phyloP scores from a whole-genome alignment of 148 eudicot species.

The Camellia lanceoleosa region DNA sequence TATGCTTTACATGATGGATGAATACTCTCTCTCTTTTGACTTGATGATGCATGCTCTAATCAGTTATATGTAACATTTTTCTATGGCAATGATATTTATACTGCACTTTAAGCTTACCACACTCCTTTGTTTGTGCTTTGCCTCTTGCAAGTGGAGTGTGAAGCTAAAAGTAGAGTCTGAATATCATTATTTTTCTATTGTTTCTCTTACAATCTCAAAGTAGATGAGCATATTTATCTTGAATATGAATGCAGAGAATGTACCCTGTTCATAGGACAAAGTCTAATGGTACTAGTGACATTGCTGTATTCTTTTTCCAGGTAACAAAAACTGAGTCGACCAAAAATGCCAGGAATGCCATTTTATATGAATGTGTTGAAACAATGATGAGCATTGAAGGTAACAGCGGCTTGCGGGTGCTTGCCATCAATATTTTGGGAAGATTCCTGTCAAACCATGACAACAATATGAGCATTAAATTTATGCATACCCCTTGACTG shows the following conservation, averaged over 20 bases:
- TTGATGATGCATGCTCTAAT: not conserved
- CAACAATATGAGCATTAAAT: slow-evolving; percentile 55
- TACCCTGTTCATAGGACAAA: not conserved
- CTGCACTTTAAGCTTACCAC: too few relatives aligned
- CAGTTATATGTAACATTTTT: not conserved
- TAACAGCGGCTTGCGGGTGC: slow-evolving; percentile 92
- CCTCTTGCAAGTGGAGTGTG: too few relatives aligned
- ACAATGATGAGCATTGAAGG: slow-evolving; percentile 95
- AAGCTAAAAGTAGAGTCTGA: too few relatives aligned
- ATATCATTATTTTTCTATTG: not conserved
- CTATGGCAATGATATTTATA: too few relatives aligned
- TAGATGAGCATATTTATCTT: not conserved
- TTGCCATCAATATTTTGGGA: slow-evolving; percentile 96
- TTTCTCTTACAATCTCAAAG: not conserved
- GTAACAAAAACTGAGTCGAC: slow-evolving; percentile 98
- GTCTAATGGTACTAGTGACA: not conserved
- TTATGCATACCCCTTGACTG: not conserved
- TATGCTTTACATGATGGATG: not conserved
- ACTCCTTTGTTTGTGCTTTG: too few relatives aligned
- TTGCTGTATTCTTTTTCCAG: slow-evolving; percentile 32
- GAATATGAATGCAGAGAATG: not conserved
- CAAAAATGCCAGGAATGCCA: slow-evolving; percentile 97
- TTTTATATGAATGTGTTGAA: slow-evolving; percentile 95
- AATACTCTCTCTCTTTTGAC: not conserved
- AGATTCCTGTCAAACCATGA: slow-evolving; percentile 95